Evolutionary conservation across 441 rosid species (phyloP), one percentile per base, ranked within the genome.

Genomic region (Monsonia emarginata): DNA sequence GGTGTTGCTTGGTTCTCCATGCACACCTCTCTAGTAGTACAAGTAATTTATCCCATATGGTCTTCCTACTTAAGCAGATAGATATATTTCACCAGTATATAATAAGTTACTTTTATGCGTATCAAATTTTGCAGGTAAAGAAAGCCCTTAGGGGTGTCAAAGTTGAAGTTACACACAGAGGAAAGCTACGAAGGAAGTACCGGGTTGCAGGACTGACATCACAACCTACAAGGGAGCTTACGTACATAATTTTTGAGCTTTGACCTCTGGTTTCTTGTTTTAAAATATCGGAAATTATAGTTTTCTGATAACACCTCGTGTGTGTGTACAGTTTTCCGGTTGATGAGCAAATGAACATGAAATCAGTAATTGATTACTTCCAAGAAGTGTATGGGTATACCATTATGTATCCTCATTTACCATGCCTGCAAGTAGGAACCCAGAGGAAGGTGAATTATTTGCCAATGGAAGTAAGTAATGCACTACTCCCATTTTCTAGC

Each of bases 141-240:
- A 82, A 80, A 67, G 76, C 81, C 2, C 86, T 82, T 24, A 80
- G 84, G 74, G 86, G 86, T 32, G 82, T 82, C 34, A 82, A 82
- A 70, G 81, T 80, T 65, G 84, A 80, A 78, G 82, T 82, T 56
- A 82, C 84, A 6, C 86, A 82, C 31, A 78, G 86, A 59, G 81
- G 78, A 63, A 78, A 74, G 62, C 69, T 77, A 54, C 74, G 83
- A 54, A 75, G 83, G 68, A 82, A 82, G 63, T 82, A 82, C 62
- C 57, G 76, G 9, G 70, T 80, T 52, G 74, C 82, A 16, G 84
- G 84, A 60, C 68, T 82, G 77, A 80, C 86, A 54, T 69, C 82
- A 40, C 83, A 81, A 73, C 80, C 84, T 34, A 82, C 86, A 27
- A 71, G 81, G 64, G 82, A 80, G 67, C 73, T 78, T 14, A 74